phyloP scores from a whole-genome alignment of 352 stramenopile genomes.

The Phytophthora fragariae region DNA sequence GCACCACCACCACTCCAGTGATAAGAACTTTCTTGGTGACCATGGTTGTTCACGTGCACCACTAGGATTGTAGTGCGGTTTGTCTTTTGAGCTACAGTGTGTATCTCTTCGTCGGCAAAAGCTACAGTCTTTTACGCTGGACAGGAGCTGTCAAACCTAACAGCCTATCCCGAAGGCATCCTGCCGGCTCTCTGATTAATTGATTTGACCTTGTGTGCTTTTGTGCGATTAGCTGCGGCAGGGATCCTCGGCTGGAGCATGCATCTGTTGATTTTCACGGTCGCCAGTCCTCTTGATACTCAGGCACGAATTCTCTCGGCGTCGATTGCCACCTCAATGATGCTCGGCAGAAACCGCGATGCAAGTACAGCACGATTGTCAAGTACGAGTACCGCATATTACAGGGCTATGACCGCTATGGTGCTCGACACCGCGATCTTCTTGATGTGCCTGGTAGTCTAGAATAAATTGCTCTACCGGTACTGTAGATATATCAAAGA shows the following conservation, averaged over 20 bases:
- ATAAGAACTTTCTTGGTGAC: neutral
- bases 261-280: constrained; percentile 1
- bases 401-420: too few species aligned
- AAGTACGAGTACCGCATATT: too few species aligned
- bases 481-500: too few species aligned
- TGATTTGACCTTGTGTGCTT: neutral
- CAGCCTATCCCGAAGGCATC: constrained; percentile 3
- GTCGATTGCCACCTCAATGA: neutral
- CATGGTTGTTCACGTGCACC: neutral
- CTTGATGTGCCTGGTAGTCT: too few species aligned
- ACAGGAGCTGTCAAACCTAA: neutral
- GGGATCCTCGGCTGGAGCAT: neutral
- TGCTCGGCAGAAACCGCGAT: neutral
- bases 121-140: neutral
- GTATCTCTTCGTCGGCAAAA: neutral
- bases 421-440: too few species aligned
- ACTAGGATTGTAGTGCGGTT: neutral
- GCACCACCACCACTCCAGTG: constrained; percentile 2
- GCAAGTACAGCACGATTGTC: too few species aligned
- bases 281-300: neutral
- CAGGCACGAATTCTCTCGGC: neutral
- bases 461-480: too few species aligned
- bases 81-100: neutral
- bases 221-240: neutral
- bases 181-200: constrained; percentile 1